Percentiles rank a stretch among this genome's conserved stretches.
These are phyloP conservation scores for Capsella rubella DNA, from an alignment of 441 rosid species.

Conservation along the genomic window DNA sequence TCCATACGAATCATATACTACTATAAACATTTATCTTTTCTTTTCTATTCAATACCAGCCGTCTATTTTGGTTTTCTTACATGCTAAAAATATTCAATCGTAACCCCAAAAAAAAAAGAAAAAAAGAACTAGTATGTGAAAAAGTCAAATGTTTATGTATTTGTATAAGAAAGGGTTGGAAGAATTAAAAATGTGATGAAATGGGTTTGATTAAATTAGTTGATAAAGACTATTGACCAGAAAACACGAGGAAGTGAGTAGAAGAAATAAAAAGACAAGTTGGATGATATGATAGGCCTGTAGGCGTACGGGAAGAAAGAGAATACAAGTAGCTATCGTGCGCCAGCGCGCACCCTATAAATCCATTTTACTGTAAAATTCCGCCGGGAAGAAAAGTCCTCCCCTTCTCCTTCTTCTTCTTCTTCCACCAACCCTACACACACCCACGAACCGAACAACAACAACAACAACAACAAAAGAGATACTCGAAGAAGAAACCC, in stretches of 20 bases:
- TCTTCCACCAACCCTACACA: constrained; percentile 32
- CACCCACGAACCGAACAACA: not conserved
- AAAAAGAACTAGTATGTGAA: not conserved
- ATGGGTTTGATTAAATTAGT: constrained; percentile 14
- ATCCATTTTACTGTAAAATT: constrained; percentile 41
- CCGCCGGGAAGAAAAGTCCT: constrained; percentile 48
- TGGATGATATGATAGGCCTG: not conserved
- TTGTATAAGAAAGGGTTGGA: not conserved
- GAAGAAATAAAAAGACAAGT: not conserved
- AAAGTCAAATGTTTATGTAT: not conserved
- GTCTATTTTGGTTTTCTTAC: constrained; percentile 7
- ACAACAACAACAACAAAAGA: no score
- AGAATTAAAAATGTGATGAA: constrained; percentile 4
- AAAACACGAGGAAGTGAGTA: constrained; percentile 1
- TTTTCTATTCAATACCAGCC: not conserved
- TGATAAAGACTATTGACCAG: constrained; percentile 21
- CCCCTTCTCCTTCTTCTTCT: constrained; percentile 3
- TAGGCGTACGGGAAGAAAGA: not conserved
- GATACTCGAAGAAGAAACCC: not conserved
- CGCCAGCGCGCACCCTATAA: constrained; percentile 38
- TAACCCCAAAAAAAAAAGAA: not conserved
- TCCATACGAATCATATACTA: not conserved
- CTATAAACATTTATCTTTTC: not conserved
- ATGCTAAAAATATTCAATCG: not conserved
- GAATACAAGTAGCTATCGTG: constrained; percentile 32